phyloP scores from a whole-genome alignment of 1,284 basidiomycete species.

The Irpex sp. region DNA sequence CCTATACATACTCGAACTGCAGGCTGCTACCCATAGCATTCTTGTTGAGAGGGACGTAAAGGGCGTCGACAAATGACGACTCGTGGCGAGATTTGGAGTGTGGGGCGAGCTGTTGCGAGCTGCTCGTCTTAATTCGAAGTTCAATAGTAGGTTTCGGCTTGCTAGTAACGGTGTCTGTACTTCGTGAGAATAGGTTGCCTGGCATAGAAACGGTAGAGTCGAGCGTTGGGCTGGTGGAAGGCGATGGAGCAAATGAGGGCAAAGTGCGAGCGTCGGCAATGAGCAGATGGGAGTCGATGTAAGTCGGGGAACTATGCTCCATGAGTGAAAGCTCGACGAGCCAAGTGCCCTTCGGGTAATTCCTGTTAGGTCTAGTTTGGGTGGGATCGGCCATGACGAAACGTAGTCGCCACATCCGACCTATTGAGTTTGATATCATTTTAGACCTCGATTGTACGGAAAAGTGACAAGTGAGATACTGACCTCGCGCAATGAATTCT shows the following conservation, averaged over 20 bases:
- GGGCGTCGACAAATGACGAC: conserved; percentile 18
- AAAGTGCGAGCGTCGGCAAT: conserved; percentile 39
- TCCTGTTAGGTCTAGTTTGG: conserved; percentile 1
- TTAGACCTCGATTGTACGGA: neutral
- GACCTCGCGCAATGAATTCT: conserved; percentile 70
- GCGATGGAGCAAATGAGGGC: conserved; percentile 15
- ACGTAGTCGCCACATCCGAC: conserved; percentile 58
- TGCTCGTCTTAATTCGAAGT: conserved; percentile 39
- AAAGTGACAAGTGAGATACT: conserved; percentile 13
- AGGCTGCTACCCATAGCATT: conserved; percentile 41
- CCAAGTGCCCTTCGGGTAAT: conserved; percentile 44
- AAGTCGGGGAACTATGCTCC: conserved; percentile 59
- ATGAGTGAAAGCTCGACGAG: conserved; percentile 48
- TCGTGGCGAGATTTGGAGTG: conserved; percentile 8
- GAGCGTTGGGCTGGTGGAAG: conserved; percentile 5
- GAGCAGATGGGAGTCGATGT: conserved; percentile 53
- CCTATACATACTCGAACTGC: conserved; percentile 50
- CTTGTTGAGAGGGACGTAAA: conserved; percentile 45
- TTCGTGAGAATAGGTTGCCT: neutral
- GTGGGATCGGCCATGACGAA: conserved; percentile 41
- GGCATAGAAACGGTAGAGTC: neutral
- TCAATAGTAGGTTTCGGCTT: conserved; percentile 38
- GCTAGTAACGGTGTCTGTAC: conserved; percentile 1
- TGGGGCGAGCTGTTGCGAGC: conserved; percentile 20
- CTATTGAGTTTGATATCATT: conserved; percentile 29